Base-by-base conservation (phyloP, 2,329 filamentous ascomycete species). In the Harringtonia lauricola region DNA sequence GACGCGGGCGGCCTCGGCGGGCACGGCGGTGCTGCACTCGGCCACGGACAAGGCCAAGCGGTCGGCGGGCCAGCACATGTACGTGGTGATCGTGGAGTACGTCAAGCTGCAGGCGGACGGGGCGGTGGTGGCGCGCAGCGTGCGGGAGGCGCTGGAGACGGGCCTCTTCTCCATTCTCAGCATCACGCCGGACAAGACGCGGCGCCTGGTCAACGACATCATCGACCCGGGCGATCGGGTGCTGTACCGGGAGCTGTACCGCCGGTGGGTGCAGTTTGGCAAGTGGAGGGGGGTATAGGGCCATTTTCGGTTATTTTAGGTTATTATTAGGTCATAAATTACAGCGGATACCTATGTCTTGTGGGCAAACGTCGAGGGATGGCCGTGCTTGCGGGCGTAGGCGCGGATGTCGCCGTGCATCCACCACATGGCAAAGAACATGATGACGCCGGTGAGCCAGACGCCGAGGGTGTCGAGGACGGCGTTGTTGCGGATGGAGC, bases 61-160 rank as follows among this genome's bases (percentile, higher is more conserved):
- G 15, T 74, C 72, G 8, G 76, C 76, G 1, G 76, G 76, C 5
- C 67, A 74, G 49, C 68, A 79, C 59, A 79, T 82, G 71, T 77
- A 77, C 51, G 59, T 75, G 26, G 60, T 81, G 7, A 57, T 82
- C 36, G 70, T 75, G 61, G 61, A 68, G 43, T 82, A 80, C 53
- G 65, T 81, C 49, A 74, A 72, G 59, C 61, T 80, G 49, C 76
- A 80, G 57, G 68, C 81, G 7, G 74, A 79, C 54, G 48, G 48
- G 15, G 44, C 44, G 2, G 63, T 65, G 26, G 67, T 81, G 43
- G 57, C 68, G 10, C 64, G 66, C 13, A 61, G 59, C 9, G 64
- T 80, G 19, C 63, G 73, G 30, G 73, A 75, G 55, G 72, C 67
- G 41, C 63, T 82, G 36, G 69, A 77, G 54, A 66, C 71, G 7